Percentiles rank a stretch among this genome's conserved stretches.
These are phyloP conservation scores for Stramenopiles sp. DNA, from an alignment of 352 stramenopile genomes.

Conservation along the genomic window DNA sequence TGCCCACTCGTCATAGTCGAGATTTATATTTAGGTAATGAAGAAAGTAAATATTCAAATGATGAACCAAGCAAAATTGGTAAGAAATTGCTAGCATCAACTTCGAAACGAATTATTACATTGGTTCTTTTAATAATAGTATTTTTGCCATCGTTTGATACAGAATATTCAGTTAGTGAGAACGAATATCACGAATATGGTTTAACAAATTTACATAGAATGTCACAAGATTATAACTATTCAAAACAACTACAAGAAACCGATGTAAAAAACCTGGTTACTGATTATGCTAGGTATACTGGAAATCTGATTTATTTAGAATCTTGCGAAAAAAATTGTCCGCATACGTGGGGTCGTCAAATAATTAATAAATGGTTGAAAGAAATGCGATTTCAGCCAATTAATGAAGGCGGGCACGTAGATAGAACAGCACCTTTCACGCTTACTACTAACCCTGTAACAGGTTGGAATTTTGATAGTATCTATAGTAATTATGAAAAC, in stretches of 20 bases:
- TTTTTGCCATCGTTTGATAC: slow-evolving; percentile 51
- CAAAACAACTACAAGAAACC: neutral
- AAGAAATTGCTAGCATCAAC: slow-evolving; percentile 81
- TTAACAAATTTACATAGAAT: slow-evolving; percentile 52
- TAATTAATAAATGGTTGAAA: neutral
- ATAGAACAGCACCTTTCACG: neutral
- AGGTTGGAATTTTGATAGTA: neutral
- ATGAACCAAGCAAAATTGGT: slow-evolving; percentile 70
- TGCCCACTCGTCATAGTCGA: slow-evolving; percentile 10
- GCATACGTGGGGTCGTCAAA: neutral
- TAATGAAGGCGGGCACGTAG: neutral
- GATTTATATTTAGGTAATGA: slow-evolving; percentile 13
- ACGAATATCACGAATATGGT: slow-evolving; percentile 47
- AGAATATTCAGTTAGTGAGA: slow-evolving; percentile 35
- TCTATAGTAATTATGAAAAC: neutral
- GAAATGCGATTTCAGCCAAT: neutral
- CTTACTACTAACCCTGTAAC: neutral
- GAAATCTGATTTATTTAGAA: neutral
- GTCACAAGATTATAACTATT: slow-evolving; percentile 48
- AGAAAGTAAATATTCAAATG: slow-evolving; percentile 36
- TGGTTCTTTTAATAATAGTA: slow-evolving; percentile 62
- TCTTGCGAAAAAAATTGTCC: neutral
- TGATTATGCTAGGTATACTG: neutral
- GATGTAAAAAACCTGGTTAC: neutral
- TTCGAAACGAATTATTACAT: slow-evolving; percentile 64